Evolutionary conservation across 2,329 filamentous ascomycete genomes (phyloP), one percentile per base, ranked within the genome.

Genomic region (Arthroderma sp.): DNA sequence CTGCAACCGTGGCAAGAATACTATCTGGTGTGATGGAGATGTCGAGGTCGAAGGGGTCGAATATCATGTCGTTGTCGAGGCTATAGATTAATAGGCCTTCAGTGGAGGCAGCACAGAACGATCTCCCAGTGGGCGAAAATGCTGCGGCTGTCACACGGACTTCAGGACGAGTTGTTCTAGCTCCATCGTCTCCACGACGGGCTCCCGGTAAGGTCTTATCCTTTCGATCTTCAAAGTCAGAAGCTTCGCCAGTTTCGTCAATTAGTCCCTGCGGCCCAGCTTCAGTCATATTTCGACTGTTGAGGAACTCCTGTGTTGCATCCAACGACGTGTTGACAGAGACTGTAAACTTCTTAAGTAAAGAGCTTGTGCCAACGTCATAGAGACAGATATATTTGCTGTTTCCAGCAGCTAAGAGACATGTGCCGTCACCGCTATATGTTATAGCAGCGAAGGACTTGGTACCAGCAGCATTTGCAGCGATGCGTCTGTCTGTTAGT

Each of bases 351-450:
- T 96, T 96, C 71, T 94, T 95, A 57, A 97, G 77, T 9, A 98
- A 76, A 0, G 93, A 89, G 70, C 93, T 90, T 0, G 91, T 95
- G 58, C 84, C 84, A 33, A 95, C 88, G n/a, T 94, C 91, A 73
- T 98, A 98, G 58, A 98, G 73, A 69, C 93, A 97, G 55, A 98
- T 96, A 71, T 95, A 96, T 75, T 98, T 98, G 83, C 90, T 96
- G 77, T 93, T 95, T 33, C 93, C 93, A 52, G 83, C 91, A 0
- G 91, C 93, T 41, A 98, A 77, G 9, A 98, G 78, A 65, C 93
- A 96, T 61, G 83, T 87, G 11, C 93, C 93, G 68, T 98, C 93
- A 1, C 88, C 86, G 69, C 90, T 95, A 74, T 97, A 98, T 56
- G 82, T 83, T 63, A 98, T 87, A 5, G 86, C 87, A 66, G 81